These are phyloP conservation scores for Lactarius tabidus DNA, from an alignment of 768 basidiomycete genomes.

Conservation along the genomic window DNA sequence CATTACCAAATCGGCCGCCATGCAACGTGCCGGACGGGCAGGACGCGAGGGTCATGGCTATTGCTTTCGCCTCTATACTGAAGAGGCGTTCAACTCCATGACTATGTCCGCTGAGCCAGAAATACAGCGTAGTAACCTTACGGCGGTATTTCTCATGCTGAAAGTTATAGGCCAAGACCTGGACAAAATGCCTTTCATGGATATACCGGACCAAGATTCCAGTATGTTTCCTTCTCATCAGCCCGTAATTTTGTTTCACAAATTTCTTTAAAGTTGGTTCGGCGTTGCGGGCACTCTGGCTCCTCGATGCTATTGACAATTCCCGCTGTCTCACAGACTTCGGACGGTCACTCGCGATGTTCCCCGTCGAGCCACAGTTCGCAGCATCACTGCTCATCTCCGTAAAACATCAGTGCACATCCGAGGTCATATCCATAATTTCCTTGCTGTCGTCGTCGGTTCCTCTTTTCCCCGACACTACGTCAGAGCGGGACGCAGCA, in stretches of 20 bases:
- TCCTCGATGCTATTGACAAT: constrained; percentile 74
- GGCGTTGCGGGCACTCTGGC: constrained; percentile 67
- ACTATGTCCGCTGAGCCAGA: constrained; percentile 73
- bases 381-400: constrained; percentile 81
- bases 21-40: constrained; percentile 93
- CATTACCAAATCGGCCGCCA: constrained; percentile 86
- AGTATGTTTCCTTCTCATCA: constrained; percentile 45
- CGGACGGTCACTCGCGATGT: constrained; percentile 82
- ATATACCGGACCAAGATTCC: constrained; percentile 70
- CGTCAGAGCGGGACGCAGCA: constrained; percentile 69
- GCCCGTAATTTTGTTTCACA: not conserved
- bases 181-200: constrained; percentile 83
- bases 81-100: constrained; percentile 68
- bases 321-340: constrained; percentile 61
- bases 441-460: constrained; percentile 79
- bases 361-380: constrained; percentile 86
- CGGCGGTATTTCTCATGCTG: constrained; percentile 79
- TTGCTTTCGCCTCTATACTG: constrained; percentile 93
- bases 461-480: constrained; percentile 74
- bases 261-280: constrained; percentile 43
- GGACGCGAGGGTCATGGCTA: constrained; percentile 89
- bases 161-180: constrained; percentile 80
- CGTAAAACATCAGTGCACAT: constrained; percentile 62
- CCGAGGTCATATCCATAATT: constrained; percentile 80
- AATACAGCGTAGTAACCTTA: constrained; percentile 82